Percentiles rank a stretch among this genome's conserved stretches.
These are phyloP conservation scores for Lentinus tigrinus DNA, from an alignment of 768 basidiomycete genomes.

Conservation along the genomic window DNA sequence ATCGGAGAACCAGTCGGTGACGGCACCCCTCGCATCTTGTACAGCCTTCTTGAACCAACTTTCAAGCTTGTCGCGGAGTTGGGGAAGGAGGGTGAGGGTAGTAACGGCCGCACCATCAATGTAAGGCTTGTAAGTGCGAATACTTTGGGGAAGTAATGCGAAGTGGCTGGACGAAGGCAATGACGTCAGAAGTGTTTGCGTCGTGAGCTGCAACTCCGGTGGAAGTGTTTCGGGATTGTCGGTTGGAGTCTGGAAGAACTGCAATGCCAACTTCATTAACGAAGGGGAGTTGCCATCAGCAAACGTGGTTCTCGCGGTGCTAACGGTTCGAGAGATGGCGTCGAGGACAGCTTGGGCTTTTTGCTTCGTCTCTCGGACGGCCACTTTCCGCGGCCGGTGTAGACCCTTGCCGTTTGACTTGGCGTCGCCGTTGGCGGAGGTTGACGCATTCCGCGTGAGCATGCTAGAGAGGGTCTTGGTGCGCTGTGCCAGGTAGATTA, in stretches of 20 bases:
- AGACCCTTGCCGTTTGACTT: constrained; percentile 6
- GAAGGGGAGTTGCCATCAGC: constrained; percentile 36
- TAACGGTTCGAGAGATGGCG: constrained; percentile 57
- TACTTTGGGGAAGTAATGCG: constrained; percentile 65
- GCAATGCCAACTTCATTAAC: constrained; percentile 56
- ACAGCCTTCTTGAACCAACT: constrained; percentile 66
- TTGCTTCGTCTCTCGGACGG: constrained; percentile 53
- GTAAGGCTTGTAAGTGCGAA: constrained; percentile 83
- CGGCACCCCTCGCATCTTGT: constrained; percentile 41
- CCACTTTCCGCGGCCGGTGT: constrained; percentile 30
- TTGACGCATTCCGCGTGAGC: constrained; percentile 26
- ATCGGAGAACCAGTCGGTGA: constrained; percentile 56
- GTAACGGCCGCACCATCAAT: constrained; percentile 67
- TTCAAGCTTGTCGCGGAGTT: constrained; percentile 46
- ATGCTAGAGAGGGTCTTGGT: constrained; percentile 52
- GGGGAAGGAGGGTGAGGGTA: constrained; percentile 44
- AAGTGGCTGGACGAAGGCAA: constrained; percentile 86
- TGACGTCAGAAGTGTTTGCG: constrained; percentile 61
- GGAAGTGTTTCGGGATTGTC: constrained; percentile 35
- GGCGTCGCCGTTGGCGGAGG: constrained; percentile 35
- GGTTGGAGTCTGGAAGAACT: constrained; percentile 58
- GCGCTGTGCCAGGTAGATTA: constrained; percentile 70
- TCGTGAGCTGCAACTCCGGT: constrained; percentile 58
- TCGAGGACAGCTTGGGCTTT: constrained; percentile 51
- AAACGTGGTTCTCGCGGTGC: constrained; percentile 58